Percentiles rank a stretch among this genome's conserved stretches.
These are phyloP conservation scores for Dalbergia oliveri DNA, from an alignment of 306 rosid species.

Conservation along the genomic window DNA sequence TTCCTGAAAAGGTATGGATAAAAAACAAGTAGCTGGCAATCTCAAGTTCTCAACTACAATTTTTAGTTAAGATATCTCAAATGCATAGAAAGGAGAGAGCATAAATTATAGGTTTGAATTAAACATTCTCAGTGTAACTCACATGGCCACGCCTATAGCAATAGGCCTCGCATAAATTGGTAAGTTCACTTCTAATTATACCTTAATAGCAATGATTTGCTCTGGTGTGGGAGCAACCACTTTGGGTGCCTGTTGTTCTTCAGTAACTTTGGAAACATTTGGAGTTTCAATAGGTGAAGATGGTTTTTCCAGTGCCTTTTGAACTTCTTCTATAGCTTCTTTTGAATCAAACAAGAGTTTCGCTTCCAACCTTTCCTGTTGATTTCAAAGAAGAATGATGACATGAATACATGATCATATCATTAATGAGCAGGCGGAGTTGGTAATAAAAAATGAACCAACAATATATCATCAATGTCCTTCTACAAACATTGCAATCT, in stretches of 20 bases:
- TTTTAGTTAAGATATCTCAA: neutral
- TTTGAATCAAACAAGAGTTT: slow-evolving; percentile 70
- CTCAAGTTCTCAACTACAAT: neutral
- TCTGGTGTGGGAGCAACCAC: slow-evolving; percentile 86
- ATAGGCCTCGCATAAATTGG: neutral
- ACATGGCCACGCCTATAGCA: neutral
- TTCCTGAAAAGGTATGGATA: neutral
- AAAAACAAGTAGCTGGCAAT: slow-evolving; percentile 22
- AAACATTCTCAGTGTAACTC: neutral
- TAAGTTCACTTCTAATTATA: slow-evolving; percentile 32
- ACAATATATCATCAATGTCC: slow-evolving; percentile 2
- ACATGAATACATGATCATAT: slow-evolving; percentile 26
- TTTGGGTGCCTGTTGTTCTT: slow-evolving; percentile 70
- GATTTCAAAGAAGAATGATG: slow-evolving; percentile 38
- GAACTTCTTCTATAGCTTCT: slow-evolving; percentile 79
- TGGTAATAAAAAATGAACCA: neutral
- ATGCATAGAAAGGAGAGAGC: neutral
- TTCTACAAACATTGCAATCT: neutral
- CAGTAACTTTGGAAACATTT: slow-evolving; percentile 59
- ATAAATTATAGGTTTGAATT: slow-evolving; percentile 22
- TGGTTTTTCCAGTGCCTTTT: slow-evolving; percentile 58
- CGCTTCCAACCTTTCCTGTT: slow-evolving; percentile 91
- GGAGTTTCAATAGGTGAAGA: slow-evolving; percentile 60
- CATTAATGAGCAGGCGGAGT: neutral
- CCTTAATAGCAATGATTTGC: slow-evolving; percentile 96